Evolutionary conservation across 2,329 filamentous ascomycete species (phyloP).

Genomic region (Colletotrichum godetiae): DNA sequence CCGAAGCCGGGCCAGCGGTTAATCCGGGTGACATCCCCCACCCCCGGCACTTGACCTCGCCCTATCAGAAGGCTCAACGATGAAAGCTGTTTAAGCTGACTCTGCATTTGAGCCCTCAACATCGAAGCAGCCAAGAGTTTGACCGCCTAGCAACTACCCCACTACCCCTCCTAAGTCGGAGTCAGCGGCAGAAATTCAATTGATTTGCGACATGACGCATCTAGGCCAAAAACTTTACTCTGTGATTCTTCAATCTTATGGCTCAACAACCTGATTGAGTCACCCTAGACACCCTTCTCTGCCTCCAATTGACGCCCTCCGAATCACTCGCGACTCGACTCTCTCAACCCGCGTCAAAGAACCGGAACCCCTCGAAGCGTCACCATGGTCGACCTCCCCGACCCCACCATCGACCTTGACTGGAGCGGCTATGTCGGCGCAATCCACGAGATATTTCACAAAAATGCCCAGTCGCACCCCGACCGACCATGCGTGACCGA

Average conservation of each 20-base stretch:
- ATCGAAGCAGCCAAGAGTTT: background rate
- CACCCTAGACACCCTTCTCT: background rate
- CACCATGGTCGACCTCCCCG: constrained; percentile 56
- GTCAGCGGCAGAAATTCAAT: background rate
- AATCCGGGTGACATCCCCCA: background rate
- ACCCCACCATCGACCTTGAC: constrained; percentile 74
- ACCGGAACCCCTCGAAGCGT: background rate
- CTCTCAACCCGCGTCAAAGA: background rate
- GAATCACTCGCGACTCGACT: background rate
- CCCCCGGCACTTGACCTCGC: background rate
- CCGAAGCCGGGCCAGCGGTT: background rate
- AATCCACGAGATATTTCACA: constrained; percentile 77
- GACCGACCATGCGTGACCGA: constrained; percentile 65
- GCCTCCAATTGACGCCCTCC: background rate
- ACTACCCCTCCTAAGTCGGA: constrained; percentile 12
- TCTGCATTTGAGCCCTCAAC: background rate
- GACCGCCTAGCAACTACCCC: constrained; percentile 4
- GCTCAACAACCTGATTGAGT: background rate
- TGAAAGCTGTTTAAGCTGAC: background rate
- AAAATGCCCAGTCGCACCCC: constrained; percentile 75
- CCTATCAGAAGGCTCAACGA: background rate
- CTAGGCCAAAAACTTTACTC: background rate
- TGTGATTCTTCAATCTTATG: background rate
- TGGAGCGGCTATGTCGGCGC: constrained; percentile 74
- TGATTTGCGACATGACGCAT: constrained; percentile 4